Base-by-base conservation (phyloP, 176 grass and related monocot species). In the Oryza glaberrima region DNA sequence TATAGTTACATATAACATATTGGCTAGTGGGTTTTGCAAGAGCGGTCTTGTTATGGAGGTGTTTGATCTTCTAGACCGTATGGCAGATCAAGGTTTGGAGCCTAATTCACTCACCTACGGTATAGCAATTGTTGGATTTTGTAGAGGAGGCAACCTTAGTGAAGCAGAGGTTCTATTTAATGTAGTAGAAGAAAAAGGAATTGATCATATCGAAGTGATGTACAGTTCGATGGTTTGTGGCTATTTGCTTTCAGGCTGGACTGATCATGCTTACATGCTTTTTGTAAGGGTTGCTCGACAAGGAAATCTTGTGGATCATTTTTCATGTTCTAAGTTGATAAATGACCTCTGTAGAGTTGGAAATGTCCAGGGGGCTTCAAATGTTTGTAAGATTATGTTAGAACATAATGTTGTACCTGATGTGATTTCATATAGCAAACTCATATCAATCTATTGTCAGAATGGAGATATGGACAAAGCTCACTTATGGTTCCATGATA, bases 151-250 rank as follows among this genome's bases (percentile, higher is more conserved):
- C 61, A 90, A 88, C 25, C 73, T 95, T 60, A 84, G 84, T 34
- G 91, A 98, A 63, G 92, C 95, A 51, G 92, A 94, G 76, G 61
- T 91, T 60, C 69, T 92, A 78, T 98, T 94, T 86, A 80, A 82
- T 45, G 70, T 84, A 64, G 70, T 79, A 65, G 69, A 82, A 87
- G 72, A 95, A 70, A 91, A 75, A 65, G 78, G 73, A 32, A 77
- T 88, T 66, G 82, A 82, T 35, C 44, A 46, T 68, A 88, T 85
- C 79, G 88, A 82, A 63, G 56, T 85, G 34, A 11, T 93, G 75
- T 93, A 88, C 54, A 95, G 95, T 87, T 79, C 92, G 41, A 98
- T 98, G 92, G 88, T 98, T 60, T 93, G 79, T 82, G 95, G 95
- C 41, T 98, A 94, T 88, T 85, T 98, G 77, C 65, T 83, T 67